A percentile compares a stretch with the other conserved stretches of the same genome.
phyloP scores from a whole-genome alignment of 2,329 filamentous ascomycete species.

The Diaporthe ampelina region DNA sequence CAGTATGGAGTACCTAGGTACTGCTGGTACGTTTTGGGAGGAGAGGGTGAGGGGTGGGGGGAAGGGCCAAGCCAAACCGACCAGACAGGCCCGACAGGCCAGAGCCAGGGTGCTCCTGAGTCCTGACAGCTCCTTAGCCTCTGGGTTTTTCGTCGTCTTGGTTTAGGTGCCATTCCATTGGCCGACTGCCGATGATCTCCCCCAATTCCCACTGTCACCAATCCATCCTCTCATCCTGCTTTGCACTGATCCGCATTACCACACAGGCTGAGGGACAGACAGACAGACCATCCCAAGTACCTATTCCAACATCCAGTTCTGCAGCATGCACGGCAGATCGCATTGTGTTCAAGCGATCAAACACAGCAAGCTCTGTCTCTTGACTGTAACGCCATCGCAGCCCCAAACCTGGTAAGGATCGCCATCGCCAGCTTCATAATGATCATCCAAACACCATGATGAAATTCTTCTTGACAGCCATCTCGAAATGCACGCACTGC shows the following conservation, averaged over 20 bases:
- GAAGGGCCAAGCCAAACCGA: neutral
- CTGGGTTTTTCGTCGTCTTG: neutral
- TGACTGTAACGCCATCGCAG: neutral
- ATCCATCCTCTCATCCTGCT: neutral
- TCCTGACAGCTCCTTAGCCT: constrained; percentile 22
- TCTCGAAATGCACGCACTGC: neutral
- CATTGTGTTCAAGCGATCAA: constrained; percentile 13
- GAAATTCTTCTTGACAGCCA: neutral
- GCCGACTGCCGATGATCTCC: constrained; percentile 4
- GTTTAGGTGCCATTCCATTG: neutral
- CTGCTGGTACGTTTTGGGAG: neutral
- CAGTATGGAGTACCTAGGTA: neutral
- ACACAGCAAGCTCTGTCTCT: constrained; percentile 3
- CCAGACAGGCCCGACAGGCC: neutral
- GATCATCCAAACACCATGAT: neutral
- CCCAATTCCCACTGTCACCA: neutral
- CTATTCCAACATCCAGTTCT: neutral
- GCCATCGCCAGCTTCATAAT: neutral
- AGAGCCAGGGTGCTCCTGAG: constrained; percentile 4
- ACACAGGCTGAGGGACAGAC: too few relatives aligned
- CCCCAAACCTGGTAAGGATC: neutral
- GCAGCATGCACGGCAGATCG: neutral
- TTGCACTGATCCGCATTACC: neutral
- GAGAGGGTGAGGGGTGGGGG: neutral
- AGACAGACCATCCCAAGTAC: neutral